phyloP scores from a whole-genome alignment of 2,329 filamentous ascomycete species.

The Neocucurbitaria cava region DNA sequence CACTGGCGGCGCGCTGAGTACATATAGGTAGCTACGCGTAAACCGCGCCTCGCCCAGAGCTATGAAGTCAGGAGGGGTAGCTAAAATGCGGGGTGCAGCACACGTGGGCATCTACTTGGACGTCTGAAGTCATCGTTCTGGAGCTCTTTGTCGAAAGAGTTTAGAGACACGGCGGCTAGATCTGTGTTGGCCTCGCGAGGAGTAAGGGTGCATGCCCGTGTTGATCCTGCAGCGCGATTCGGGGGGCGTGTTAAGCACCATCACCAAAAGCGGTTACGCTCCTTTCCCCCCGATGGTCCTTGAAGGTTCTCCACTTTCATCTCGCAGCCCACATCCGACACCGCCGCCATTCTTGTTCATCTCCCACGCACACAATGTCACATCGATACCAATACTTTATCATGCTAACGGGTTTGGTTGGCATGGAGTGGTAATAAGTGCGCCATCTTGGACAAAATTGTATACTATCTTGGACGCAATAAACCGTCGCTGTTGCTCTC shows the following conservation, averaged over 20 bases:
- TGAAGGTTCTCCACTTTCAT: slow-evolving; percentile 1
- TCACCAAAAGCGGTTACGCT: slow-evolving; percentile 1
- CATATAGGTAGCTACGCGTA: slow-evolving; percentile 17
- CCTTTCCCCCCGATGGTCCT: neutral
- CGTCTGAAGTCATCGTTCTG: slow-evolving; percentile 14
- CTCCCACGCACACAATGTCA: neutral
- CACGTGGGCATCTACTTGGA: slow-evolving; percentile 33
- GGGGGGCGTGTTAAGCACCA: neutral
- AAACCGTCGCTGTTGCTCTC: too few relatives aligned
- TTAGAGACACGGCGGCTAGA: slow-evolving; percentile 10
- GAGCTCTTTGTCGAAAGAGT: slow-evolving; percentile 7
- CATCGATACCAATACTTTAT: neutral
- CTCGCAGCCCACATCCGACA: slow-evolving; percentile 1
- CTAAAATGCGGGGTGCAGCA: slow-evolving; percentile 31
- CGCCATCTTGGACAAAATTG: too few relatives aligned
- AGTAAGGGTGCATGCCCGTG: neutral
- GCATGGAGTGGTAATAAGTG: too few relatives aligned
- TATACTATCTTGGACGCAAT: too few relatives aligned
- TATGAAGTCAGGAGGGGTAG: slow-evolving; percentile 40
- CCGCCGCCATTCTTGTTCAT: neutral
- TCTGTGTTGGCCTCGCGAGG: slow-evolving; percentile 8
- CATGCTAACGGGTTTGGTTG: neutral
- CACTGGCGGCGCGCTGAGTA: slow-evolving; percentile 6
- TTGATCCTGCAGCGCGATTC: neutral
- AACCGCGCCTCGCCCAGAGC: slow-evolving; percentile 11